Percentiles rank a stretch among this genome's conserved stretches.
Evolutionary conservation across 768 basidiomycete genomes (phyloP).

Genomic region (Auricularia cornea): DNA sequence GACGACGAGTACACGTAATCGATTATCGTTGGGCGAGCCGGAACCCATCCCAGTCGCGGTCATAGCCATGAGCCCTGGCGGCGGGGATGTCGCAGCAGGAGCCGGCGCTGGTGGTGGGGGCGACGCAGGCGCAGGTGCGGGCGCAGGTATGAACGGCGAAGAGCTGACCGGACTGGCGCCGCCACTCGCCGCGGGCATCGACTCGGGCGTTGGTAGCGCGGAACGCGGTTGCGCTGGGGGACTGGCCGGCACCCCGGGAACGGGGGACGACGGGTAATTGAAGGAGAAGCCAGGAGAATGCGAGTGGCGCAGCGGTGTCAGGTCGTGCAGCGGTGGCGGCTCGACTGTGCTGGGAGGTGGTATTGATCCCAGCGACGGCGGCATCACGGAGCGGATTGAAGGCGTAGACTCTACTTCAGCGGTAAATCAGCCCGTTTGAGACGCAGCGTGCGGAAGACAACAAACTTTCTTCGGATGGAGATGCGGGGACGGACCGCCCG

Average conservation of each 20-base stretch:
- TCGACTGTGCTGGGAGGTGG: neutral
- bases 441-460: too few species aligned
- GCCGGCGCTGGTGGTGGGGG: neutral
- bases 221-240: neutral
- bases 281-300: neutral
- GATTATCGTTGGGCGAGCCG: constrained; percentile 26
- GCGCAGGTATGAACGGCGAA: neutral
- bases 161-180: neutral
- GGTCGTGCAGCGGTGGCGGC: neutral
- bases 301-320: neutral
- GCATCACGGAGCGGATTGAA: neutral
- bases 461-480: neutral
- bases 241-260: neutral
- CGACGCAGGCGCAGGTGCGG: neutral
- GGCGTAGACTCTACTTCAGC: too few species aligned
- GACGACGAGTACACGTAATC: constrained; percentile 64
- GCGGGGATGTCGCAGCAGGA: too few species aligned
- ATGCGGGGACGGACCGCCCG: neutral
- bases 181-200: neutral
- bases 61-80: neutral
- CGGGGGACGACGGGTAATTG: neutral
- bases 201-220: neutral
- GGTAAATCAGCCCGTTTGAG: neutral
- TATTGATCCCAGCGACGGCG: neutral
- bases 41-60: neutral